Conservation (phyloP, 306 rosid species). For the Prunus salicina region DNA sequence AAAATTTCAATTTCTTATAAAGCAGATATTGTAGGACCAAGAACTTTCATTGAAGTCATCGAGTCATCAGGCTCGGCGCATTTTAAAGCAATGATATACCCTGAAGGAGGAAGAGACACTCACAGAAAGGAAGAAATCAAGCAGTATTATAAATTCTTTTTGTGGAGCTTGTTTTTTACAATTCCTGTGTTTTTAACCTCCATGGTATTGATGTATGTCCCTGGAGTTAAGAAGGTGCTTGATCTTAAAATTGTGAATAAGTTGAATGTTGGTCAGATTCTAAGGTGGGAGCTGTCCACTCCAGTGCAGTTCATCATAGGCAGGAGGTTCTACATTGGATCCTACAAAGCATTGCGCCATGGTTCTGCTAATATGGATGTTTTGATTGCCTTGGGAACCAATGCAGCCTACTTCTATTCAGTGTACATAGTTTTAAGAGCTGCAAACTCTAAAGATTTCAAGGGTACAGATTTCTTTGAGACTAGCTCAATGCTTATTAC, state of each 20-base stretch:
- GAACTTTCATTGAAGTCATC: conserved; percentile 61
- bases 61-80: conserved; percentile 63
- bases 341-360: conserved; percentile 60
- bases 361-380: conserved; percentile 88
- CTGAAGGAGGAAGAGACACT: conserved; percentile 48
- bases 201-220: conserved; percentile 76
- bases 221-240: conserved; percentile 46
- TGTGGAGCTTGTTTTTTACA: conserved; percentile 63
- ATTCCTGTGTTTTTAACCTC: conserved; percentile 75
- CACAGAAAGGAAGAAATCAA: conserved; percentile 49
- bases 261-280: conserved; percentile 55
- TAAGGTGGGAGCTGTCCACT: conserved; percentile 65
- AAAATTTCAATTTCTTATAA: conserved; percentile 63
- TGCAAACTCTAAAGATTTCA: conserved; percentile 44
- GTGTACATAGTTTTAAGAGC: conserved; percentile 64
- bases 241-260: conserved; percentile 57
- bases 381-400: conserved; percentile 76
- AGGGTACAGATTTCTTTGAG: conserved; percentile 80
- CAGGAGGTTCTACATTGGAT: conserved; percentile 62
- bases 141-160: conserved; percentile 40
- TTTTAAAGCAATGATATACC: conserved; percentile 57
- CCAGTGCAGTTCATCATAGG: conserved; percentile 79
- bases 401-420: conserved; percentile 85
- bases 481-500: conserved; percentile 81
- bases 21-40: conserved; percentile 65